Evolutionary conservation across 129 eudicot genomes (phyloP), one percentile per base, ranked within the genome.

Genomic region (Artemisia annua): DNA sequence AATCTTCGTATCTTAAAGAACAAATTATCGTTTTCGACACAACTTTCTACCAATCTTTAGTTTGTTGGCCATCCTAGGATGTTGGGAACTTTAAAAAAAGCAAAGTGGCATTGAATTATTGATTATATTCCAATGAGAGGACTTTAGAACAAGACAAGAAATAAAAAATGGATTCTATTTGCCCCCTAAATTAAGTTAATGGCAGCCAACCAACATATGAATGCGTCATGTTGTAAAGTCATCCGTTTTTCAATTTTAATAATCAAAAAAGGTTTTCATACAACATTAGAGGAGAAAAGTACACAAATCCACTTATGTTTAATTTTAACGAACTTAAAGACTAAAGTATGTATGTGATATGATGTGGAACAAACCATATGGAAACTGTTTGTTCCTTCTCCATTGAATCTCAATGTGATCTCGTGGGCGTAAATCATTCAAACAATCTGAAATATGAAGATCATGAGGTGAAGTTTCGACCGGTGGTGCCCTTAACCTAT

Each of bases 361-460:
- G 69, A 28, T 39, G 24, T 60, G 59, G 32, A 78, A 79, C 88
- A 26, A 56, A 92, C 97, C 97, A 70, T 92, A 92, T 60, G 97
- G 97, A 69, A 91, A 91, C 67, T 89, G 96, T 85, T 91, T 88
- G 55, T 88, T 91, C 71, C 96, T 83, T 81, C 97, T 91, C 97
- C 97, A 91, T 51, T 91, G 97, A 73, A 91, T 91, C 83, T 91
- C 97, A 24, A 91, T 83, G 80, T 91, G 93, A 78, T 91, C 96
- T 20, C 82, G 85, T 48, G 97, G 97, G 63, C 66, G 78, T 65
- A 91, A 75, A 39, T 91, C 89, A 51, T 79, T 52, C 74, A 86
- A 81, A 65, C 93, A 87, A 49, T 87, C 96, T 22, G 97, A 91
- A 69, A 84, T 46, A 67, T 91, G 89, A 69, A 91, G 96, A 79